phyloP scores from a whole-genome alignment of 2,329 filamentous ascomycete genomes.

The Verticillium nonalfalfae region DNA sequence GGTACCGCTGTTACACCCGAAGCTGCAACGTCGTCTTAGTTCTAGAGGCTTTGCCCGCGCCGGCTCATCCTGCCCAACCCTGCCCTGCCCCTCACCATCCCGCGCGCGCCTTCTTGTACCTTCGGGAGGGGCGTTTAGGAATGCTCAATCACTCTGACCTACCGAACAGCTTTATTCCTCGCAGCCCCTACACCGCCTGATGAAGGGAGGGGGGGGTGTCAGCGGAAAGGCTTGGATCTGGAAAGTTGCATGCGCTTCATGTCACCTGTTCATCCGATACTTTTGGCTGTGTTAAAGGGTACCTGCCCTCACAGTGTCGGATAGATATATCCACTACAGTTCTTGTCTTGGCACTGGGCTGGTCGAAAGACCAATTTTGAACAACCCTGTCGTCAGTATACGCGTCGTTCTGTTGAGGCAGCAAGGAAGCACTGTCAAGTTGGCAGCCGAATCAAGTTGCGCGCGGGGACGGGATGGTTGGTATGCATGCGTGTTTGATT shows the following conservation, averaged over 20 bases:
- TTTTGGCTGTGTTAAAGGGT: not conserved
- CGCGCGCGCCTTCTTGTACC: not conserved
- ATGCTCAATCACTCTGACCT: not conserved
- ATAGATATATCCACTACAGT: not conserved
- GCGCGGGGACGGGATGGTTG: too few species aligned
- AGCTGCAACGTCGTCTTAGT: not conserved
- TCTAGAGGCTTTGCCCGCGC: not conserved
- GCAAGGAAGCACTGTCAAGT: too few species aligned
- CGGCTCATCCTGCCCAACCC: not conserved
- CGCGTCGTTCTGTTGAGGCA: not conserved
- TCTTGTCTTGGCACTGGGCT: not conserved
- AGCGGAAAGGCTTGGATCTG: not conserved
- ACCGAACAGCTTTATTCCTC: not conserved
- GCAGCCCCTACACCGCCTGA: not conserved
- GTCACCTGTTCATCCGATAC: not conserved
- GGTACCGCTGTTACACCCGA: conserved; percentile 1
- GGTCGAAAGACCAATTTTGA: not conserved
- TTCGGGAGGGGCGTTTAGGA: not conserved
- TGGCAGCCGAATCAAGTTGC: too few species aligned
- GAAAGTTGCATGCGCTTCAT: not conserved
- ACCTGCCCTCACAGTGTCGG: not conserved
- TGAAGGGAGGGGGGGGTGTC: not conserved
- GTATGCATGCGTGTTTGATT: too few species aligned
- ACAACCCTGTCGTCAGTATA: not conserved
- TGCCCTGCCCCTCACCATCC: not conserved